phyloP scores from a whole-genome alignment of 1,284 basidiomycete genomes.

The Marasmius tenuissimus region DNA sequence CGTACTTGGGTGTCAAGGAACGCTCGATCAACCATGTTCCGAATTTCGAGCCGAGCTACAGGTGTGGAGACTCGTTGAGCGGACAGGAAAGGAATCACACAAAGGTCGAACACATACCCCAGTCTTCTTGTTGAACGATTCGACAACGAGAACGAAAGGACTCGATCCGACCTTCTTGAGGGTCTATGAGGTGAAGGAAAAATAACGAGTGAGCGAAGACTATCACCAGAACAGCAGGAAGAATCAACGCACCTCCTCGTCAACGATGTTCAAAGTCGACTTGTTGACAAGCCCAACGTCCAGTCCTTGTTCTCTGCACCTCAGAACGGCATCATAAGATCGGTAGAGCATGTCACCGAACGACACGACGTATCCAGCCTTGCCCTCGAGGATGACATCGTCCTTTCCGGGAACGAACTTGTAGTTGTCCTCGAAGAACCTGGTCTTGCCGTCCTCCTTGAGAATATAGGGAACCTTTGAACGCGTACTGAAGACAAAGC shows the following conservation, averaged over 20 bases:
- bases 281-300: conserved; percentile 86
- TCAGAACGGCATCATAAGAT: conserved; percentile 76
- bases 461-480: conserved; percentile 85
- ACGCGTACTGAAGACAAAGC: conserved; percentile 85
- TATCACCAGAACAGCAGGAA: neutral
- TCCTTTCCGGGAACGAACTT: conserved; percentile 82
- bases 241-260: conserved; percentile 58
- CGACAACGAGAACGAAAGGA: conserved; percentile 79
- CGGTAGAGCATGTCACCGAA: conserved; percentile 85
- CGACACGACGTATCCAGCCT: conserved; percentile 73
- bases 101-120: conserved; percentile 48
- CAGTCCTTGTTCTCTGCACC: conserved; percentile 66
- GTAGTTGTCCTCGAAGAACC: conserved; percentile 71
- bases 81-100: neutral
- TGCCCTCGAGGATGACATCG: conserved; percentile 71
- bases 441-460: conserved; percentile 68
- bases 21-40: conserved; percentile 86
- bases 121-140: conserved; percentile 86
- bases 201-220: neutral
- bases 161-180: conserved; percentile 71
- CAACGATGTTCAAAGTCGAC: conserved; percentile 77
- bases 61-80: neutral
- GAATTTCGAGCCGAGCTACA: conserved; percentile 73
- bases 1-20: conserved; percentile 74
- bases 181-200: conserved; percentile 31